Evolutionary conservation across 495 filamentous ascomycete genomes (phyloP).

Genomic region (Penicillium robsamsonii): DNA sequence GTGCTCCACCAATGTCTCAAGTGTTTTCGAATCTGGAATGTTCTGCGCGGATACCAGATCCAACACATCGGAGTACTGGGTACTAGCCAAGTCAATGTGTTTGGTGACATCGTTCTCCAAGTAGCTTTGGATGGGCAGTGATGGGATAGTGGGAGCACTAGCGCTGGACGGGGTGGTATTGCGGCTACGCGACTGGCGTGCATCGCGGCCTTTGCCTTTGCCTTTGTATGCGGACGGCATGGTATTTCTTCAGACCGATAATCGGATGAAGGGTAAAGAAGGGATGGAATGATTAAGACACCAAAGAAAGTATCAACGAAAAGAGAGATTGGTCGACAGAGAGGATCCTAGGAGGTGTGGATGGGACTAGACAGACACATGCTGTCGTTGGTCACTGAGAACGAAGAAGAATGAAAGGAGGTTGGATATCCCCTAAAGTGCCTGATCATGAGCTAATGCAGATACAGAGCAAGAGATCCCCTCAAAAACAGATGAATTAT

Average conservation of each 20-base stretch:
- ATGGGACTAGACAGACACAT: conserved; percentile 9
- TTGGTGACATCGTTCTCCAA: conserved; percentile 65
- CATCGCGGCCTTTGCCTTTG: conserved; percentile 69
- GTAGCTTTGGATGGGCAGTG: conserved; percentile 53
- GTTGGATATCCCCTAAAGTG: neutral
- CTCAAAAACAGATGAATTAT: conserved; percentile 1
- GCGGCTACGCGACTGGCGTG: conserved; percentile 73
- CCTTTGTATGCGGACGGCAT: conserved; percentile 62
- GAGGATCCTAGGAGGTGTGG: neutral
- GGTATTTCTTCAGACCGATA: conserved; percentile 5
- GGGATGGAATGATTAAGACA: conserved; percentile 2
- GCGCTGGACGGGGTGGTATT: conserved; percentile 76
- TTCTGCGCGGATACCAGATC: conserved; percentile 62
- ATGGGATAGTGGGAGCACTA: conserved; percentile 46
- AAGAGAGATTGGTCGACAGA: conserved; percentile 5
- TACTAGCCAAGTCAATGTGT: conserved; percentile 53
- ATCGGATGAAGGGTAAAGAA: neutral
- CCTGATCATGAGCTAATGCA: neutral
- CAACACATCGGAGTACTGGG: conserved; percentile 71
- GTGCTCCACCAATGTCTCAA: conserved; percentile 66
- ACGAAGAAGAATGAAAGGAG: neutral
- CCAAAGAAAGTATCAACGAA: neutral
- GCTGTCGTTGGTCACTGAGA: conserved; percentile 7
- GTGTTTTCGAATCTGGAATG: conserved; percentile 72
- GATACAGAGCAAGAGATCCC: neutral